phyloP scores from a whole-genome alignment of 2,329 filamentous ascomycete species.

The Pyricularia sp. region DNA sequence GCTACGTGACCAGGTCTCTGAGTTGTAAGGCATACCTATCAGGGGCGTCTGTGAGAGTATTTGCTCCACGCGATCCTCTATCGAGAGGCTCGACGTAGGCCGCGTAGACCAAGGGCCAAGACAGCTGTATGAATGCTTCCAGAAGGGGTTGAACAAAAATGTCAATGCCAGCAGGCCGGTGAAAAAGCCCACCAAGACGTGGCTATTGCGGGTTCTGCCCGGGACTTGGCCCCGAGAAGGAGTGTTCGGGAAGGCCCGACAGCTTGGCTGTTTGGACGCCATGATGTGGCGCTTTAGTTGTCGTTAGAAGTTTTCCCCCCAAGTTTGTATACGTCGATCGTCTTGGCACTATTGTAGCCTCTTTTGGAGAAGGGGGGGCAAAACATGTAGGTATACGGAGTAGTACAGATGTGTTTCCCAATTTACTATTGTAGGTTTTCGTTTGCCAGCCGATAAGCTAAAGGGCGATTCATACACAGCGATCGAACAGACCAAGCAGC shows the following conservation, averaged over 20 bases:
- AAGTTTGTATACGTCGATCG: not conserved
- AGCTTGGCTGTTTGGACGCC: not conserved
- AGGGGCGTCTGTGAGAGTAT: conserved; percentile 14
- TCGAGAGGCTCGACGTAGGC: not conserved
- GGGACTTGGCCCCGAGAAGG: not conserved
- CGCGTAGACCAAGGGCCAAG: not conserved
- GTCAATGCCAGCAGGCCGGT: not conserved
- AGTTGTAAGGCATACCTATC: conserved; percentile 9
- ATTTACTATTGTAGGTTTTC: not conserved
- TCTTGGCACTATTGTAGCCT: not conserved
- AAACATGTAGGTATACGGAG: no score
- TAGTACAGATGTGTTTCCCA: not conserved
- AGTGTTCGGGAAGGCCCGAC: not conserved
- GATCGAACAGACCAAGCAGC: not conserved
- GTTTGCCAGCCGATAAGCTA: not conserved
- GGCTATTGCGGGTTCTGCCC: not conserved
- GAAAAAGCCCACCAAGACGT: not conserved
- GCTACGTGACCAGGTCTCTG: not conserved
- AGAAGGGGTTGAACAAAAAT: not conserved
- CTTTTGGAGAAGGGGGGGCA: no score
- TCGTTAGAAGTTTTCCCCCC: not conserved
- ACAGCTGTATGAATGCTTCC: not conserved
- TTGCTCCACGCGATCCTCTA: conserved; percentile 13
- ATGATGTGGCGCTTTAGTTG: not conserved
- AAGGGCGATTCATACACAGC: not conserved